Evolutionary conservation across 306 rosid genomes (phyloP), one percentile per base, ranked within the genome.

Genomic region (Malus fusca): DNA sequence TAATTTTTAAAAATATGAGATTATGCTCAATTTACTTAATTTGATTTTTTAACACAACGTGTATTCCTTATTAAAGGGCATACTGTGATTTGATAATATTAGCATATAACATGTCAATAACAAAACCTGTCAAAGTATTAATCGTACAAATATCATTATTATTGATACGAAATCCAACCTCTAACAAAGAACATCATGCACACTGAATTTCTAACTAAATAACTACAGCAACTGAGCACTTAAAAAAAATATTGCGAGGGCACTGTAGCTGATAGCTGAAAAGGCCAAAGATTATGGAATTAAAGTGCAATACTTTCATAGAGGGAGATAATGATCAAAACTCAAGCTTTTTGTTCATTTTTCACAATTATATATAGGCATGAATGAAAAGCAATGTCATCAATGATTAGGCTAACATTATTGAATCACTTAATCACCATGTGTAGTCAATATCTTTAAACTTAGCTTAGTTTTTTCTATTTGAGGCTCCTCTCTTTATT

Each of bases 401-500:
- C 21, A 51, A 51, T 15, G 48, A 30, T 46, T n/a, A 64, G 73
- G 78, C 56, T 46, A 55, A 75, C 61, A 78, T 62, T 60, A 75
- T 66, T 69, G n/a, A 28, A 65, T 80, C 61, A 64, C 62, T 21
- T n/a, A n/a, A 63, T 77, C 76, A 68, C 71, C 78, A 63, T 74
- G 37, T 52, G 71, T 4, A 48, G 53, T 79, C 78, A 22, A 3
- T 31, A 64, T 65, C 71, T 64, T 30, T 64, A 31, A 31, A 12
- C 23, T 0, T 13, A 14, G 14, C 3, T 42, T 31, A 11, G 46
- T 68, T 61, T 85, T 25, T 65, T 25, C 55, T 9, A 11, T 58
- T 48, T 58, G 40, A 75, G 71, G 83, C 64, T 76, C 74, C n/a
- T 40, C 52, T 76, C 25, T 79, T 75, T 78, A 75, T 73, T 51